Evolutionary conservation across 1,284 basidiomycete genomes (phyloP), one percentile per base, ranked within the genome.

Genomic region (Ustilago tritici): DNA sequence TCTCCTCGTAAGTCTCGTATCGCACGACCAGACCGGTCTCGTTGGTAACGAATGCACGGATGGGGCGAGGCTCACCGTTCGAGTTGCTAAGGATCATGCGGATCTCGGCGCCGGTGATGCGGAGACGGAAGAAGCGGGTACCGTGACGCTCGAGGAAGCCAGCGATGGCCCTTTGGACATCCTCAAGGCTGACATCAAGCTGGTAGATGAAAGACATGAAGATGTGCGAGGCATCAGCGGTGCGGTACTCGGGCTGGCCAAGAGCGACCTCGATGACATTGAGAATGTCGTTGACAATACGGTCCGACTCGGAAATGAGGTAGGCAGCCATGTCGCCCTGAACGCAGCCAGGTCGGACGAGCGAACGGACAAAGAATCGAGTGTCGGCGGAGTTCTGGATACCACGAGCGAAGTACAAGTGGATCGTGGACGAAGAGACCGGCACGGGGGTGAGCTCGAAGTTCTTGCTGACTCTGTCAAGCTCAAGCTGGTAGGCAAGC

Each of bases 21-120:
- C 98, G 96, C 87, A 99, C 96, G 79, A 98, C 94, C 88, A 99
- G 98, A 55, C 96, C 96, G 49, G 95, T 97, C 60, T 98, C 95
- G 87, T 98, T 99, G 89, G 97, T 95, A 87, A 99, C 96, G 86
- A 98, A 92, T 82, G 95, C 95, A 50, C 97, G 94, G 85, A 99
- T 95, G 11, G 96, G 95, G 8, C 94, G 94, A 55, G 94, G 92
- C 82, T 95, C 95, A 52, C 75, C 68, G 79, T 96, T 93, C 70
- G 89, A 91, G 86, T 98, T 94, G 88, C 98, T 95, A 65, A 99
- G 91, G 53, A 93, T 91, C 82, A 99, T 93, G 63, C 97, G 91
- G 84, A 99, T 97, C 88, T 99, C 97, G 23, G 96, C 97, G 54
- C 93, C 94, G 40, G 95, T 99, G 77, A 99, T 95, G 83, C 97